phyloP scores from a whole-genome alignment of 805 yeast genomes.

The Ogataea nakhonphanomensis region DNA sequence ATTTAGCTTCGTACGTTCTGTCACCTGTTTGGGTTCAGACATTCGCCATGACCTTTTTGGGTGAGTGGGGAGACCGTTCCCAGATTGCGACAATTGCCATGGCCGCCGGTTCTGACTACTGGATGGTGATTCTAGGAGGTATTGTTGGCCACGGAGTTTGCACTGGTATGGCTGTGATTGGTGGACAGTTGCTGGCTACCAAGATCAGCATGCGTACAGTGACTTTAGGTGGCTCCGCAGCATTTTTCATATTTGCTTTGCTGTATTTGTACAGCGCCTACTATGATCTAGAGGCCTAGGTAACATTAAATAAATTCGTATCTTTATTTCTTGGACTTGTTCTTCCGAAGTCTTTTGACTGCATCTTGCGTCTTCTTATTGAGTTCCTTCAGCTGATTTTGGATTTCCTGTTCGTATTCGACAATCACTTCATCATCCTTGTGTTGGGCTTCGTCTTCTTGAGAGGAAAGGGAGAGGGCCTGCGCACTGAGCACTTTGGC shows the following conservation, averaged over 20 bases:
- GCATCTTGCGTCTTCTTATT: slow-evolving; percentile 41
- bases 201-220: slow-evolving; percentile 88
- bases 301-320: slow-evolving; percentile 4
- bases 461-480: too few species aligned
- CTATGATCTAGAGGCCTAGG: slow-evolving; percentile 25
- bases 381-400: slow-evolving; percentile 36
- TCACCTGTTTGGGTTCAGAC: slow-evolving; percentile 94
- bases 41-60: slow-evolving; percentile 91
- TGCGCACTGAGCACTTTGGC: too few species aligned
- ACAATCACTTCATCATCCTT: slow-evolving; percentile 12
- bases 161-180: slow-evolving; percentile 86
- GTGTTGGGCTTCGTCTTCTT: background rate
- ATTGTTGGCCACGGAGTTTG: slow-evolving; percentile 85
- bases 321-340: background rate
- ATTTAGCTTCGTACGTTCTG: slow-evolving; percentile 59
- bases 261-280: slow-evolving; percentile 73
- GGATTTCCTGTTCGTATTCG: slow-evolving; percentile 37
- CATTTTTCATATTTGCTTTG: slow-evolving; percentile 79
- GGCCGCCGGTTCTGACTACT: slow-evolving; percentile 95
- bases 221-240: slow-evolving; percentile 85
- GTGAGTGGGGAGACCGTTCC: slow-evolving; percentile 99
- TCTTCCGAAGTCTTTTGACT: slow-evolving; percentile 24
- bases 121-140: slow-evolving; percentile 87
- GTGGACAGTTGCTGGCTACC: slow-evolving; percentile 88
- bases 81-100: slow-evolving; percentile 97